Base-by-base conservation (phyloP, 2,329 filamentous ascomycete genomes). In the Stachybotrys elegans region DNA sequence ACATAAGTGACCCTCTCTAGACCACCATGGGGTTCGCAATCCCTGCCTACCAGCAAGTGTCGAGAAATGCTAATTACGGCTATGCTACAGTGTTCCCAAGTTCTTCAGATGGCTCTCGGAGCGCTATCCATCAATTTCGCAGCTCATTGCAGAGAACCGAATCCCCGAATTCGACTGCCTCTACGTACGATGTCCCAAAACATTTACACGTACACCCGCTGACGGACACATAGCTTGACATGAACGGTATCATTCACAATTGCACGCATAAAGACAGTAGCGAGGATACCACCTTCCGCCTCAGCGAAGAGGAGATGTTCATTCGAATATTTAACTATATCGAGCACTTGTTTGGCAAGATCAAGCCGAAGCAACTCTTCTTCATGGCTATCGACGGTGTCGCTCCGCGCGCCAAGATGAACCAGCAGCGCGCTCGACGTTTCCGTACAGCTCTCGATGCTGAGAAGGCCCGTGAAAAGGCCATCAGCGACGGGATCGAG, bases 271-370 rank as follows among this genome's bases (percentile, higher is more conserved):
- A 93, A 61, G 92, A 98, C 69, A 85, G 88, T 20, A 69, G 68
- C 43, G 91, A 94, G 61, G 91, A 92, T 62, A 83, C 90, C 4
- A 89, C 88, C 2, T 94, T 94, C 59, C 89, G 93, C 44, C 84
- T 97, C 69, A 92, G 86, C 45, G 94, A 98, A 66, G 92, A 98
- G 65, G 88, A 96, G 67, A 98, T 98, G 93, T 98, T 98, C 63
- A 96, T 98, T 55, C 87, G 90, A 46, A 98, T 98, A 59, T 98
- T 98, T 80, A 97, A 97, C 70, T 98, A 98, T 66, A 98, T 98
- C 54, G 93, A 98, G 68, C 93, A 98, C 71, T 70, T 98, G 43
- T 98, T 95, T 66, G 91, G 92, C 57, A 98, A 96, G 69, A 98
- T 98, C 63, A 97, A 97, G 68, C 93, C 93, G 12, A 92, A 95